Conservation (phyloP, 2,329 filamentous ascomycete genomes). For the Claviceps pazoutovae region DNA sequence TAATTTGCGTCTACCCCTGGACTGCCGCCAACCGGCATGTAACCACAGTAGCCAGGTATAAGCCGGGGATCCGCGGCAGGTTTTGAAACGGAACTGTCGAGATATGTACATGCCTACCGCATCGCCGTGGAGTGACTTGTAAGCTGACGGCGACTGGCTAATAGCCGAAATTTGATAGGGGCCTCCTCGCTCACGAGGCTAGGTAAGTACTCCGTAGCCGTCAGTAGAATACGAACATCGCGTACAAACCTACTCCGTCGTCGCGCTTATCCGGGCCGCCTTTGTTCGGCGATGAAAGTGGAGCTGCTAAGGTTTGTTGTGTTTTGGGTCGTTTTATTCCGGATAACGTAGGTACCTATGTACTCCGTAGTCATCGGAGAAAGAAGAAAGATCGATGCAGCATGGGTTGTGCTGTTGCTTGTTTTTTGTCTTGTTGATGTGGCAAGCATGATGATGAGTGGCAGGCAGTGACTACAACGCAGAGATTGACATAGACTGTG, state of each 20-base stretch:
- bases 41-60: neutral
- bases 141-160: neutral
- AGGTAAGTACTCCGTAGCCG: neutral
- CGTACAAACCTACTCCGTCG: neutral
- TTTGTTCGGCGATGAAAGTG: neutral
- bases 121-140: neutral
- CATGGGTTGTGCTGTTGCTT: neutral
- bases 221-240: neutral
- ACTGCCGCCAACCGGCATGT: neutral
- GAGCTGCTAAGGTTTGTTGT: neutral
- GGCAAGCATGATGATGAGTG: neutral
- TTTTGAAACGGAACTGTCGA: neutral
- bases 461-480: neutral
- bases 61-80: neutral
- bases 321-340: neutral
- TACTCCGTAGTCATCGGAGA: neutral
- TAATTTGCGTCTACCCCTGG: neutral
- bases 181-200: neutral
- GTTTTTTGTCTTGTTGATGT: neutral
- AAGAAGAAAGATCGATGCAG: neutral
- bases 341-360: neutral
- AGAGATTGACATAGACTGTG: neutral
- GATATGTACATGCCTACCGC: neutral
- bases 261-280: neutral
- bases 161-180: neutral